Evolutionary conservation across 140 eudicot species (phyloP), one percentile per base, ranked within the genome.

Genomic region (Senecio squalidus): DNA sequence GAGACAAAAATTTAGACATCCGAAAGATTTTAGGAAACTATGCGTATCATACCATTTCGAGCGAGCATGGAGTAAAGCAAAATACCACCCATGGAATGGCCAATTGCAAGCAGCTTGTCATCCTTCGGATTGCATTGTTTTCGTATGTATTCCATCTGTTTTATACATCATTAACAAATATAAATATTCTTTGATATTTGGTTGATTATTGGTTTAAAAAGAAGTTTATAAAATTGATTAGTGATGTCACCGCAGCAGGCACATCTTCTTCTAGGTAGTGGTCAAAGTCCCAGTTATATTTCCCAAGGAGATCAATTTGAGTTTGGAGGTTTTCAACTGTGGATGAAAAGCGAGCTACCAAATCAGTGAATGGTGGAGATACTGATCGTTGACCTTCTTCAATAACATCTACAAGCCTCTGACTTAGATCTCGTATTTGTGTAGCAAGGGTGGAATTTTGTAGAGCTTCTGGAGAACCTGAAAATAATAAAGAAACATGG

Each of bases 21-120:
- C 39, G 23, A 8, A 34, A 50, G 2, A 50, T 10, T 15, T 38
- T 33, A 17, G 29, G 17, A 36, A 7, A 36, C 22, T 51, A 10
- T 25, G n/a, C 52, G 38, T 51, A 52, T 6, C 68, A 40, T 82
- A 85, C 95, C 83, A 34, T 69, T 79, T 50, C 63, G 77, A 16
- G 95, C 52, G 6, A 85, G 87, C 77, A 79, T 75, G 47, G 95
- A 80, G 69, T 82, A 85, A 3, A 85, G 78, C 84, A 85, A 64
- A 41, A 85, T 85, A 56, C 95, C 95, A 17, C 95, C 95, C 95
- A 85, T 85, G 44, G 95, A 85, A 72, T 85, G 95, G 55, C 95
- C 95, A 65, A 85, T 79, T 40, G 91, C 95, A 60, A 82, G 90
- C 75, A 85, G 63, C 87, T 85, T 85, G 56, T 63, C 89, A 74